Conservation (phyloP, 345 rosid genomes). For the Brassica cretica region DNA sequence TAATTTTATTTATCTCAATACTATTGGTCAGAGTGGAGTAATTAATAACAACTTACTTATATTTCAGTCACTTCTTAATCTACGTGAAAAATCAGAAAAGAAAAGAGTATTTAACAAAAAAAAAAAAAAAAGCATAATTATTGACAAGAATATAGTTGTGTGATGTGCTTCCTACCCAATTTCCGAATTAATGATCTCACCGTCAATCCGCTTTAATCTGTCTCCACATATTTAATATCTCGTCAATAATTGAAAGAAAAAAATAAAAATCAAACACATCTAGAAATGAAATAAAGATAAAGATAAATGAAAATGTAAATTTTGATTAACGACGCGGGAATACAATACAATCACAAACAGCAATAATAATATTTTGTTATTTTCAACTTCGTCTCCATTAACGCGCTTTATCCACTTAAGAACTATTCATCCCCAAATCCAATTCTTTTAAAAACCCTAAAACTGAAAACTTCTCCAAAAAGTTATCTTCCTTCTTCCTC, state of each 20-base stretch:
- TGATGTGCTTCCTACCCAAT: slow-evolving; percentile 38
- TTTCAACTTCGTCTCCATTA: slow-evolving; percentile 34
- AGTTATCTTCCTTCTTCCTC: background rate
- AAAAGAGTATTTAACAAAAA: background rate
- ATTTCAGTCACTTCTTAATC: too few species aligned
- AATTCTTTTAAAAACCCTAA: slow-evolving; percentile 9
- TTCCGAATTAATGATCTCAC: slow-evolving; percentile 32
- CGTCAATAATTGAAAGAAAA: slow-evolving; percentile 12
- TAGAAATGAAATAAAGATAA: background rate
- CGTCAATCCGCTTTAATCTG: slow-evolving; percentile 13
- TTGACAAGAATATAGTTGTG: slow-evolving; percentile 17
- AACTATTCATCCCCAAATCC: slow-evolving; percentile 32
- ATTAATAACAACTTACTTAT: too few species aligned
- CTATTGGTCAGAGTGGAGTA: too few species aligned
- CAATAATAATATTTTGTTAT: background rate
- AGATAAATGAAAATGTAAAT: slow-evolving; percentile 12
- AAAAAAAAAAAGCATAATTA: background rate
- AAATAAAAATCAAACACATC: background rate
- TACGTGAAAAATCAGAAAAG: too few species aligned
- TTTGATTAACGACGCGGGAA: slow-evolving; percentile 13
- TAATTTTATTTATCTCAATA: too few species aligned
- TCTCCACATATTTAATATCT: slow-evolving; percentile 32
- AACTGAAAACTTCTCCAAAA: background rate
- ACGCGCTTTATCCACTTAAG: slow-evolving; percentile 35
- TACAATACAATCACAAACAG: slow-evolving; percentile 19